phyloP scores from a whole-genome alignment of 2,329 filamentous ascomycete genomes.

The Penicillium hesseltinei region DNA sequence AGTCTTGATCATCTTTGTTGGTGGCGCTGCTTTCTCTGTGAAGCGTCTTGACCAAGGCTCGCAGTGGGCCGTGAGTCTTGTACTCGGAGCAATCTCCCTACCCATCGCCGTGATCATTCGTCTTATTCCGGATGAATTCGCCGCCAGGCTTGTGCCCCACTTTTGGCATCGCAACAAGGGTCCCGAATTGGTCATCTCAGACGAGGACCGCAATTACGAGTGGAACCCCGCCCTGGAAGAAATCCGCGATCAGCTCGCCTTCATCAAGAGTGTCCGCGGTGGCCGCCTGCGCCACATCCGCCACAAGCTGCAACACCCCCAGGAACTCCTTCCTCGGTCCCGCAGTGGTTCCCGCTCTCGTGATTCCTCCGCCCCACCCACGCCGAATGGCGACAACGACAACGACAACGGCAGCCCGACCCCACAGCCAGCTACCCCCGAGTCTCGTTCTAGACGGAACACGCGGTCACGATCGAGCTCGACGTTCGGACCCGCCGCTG shows the following conservation, averaged over 20 bases:
- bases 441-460: constrained; percentile 49
- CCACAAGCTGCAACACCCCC: constrained; percentile 61
- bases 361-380: constrained; percentile 52
- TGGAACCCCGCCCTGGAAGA: constrained; percentile 64
- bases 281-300: constrained; percentile 60
- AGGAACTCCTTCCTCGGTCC: constrained; percentile 45
- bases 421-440: constrained; percentile 53
- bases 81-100: constrained; percentile 66
- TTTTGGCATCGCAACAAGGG: constrained; percentile 39
- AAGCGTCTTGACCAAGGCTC: constrained; percentile 56
- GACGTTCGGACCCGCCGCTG: constrained; percentile 58
- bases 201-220: constrained; percentile 48
- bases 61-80: constrained; percentile 69
- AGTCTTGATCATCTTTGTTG: constrained; percentile 69
- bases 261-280: constrained; percentile 63
- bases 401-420: constrained; percentile 42
- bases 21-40: constrained; percentile 66
- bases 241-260: constrained; percentile 62
- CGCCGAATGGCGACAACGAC: constrained; percentile 56
- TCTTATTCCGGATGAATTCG: constrained; percentile 58
- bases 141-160: constrained; percentile 44
- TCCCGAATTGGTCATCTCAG: constrained; percentile 46
- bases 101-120: constrained; percentile 62
- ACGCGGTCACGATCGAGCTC: constrained; percentile 60
- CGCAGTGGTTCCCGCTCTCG: constrained; percentile 43